Percentiles rank a stretch among this genome's conserved stretches.
These are phyloP conservation scores for Naganishia sp. DNA, from an alignment of 1,284 basidiomycete species.

Conservation along the genomic window DNA sequence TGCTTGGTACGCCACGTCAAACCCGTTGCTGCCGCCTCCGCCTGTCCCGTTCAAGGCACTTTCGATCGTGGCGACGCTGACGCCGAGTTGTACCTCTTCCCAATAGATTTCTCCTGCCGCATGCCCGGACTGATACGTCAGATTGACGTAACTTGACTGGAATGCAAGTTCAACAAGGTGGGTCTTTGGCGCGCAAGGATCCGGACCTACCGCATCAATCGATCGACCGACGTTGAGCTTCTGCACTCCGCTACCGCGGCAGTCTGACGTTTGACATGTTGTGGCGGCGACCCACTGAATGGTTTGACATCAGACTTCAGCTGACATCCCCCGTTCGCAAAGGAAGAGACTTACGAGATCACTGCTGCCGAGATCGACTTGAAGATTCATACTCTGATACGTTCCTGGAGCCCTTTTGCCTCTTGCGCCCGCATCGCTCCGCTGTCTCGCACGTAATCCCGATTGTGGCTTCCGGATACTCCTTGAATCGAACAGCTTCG, in stretches of 20 bases:
- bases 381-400: constrained; percentile 45
- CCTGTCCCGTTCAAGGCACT: constrained; percentile 32
- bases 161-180: not conserved
- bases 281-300: constrained; percentile 49
- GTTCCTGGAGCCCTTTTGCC: constrained; percentile 15
- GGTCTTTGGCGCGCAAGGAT: not conserved
- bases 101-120: constrained; percentile 50
- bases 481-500: not conserved
- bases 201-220: constrained; percentile 39
- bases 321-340: not conserved
- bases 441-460: constrained; percentile 1
- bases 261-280: constrained; percentile 44
- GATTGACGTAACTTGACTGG: constrained; percentile 34
- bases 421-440: not conserved
- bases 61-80: constrained; percentile 28
- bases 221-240: constrained; percentile 44
- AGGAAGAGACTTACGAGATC: constrained; percentile 47
- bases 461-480: not conserved
- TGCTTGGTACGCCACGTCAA: constrained; percentile 52
- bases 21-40: constrained; percentile 34
- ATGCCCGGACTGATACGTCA: constrained; percentile 45
- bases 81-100: constrained; percentile 46
- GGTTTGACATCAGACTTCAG: constrained; percentile 12
- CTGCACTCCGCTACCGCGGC: constrained; percentile 38
- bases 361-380: constrained; percentile 52